Conservation (phyloP, 805 yeast species). For the Hanseniaspora lachancei region DNA sequence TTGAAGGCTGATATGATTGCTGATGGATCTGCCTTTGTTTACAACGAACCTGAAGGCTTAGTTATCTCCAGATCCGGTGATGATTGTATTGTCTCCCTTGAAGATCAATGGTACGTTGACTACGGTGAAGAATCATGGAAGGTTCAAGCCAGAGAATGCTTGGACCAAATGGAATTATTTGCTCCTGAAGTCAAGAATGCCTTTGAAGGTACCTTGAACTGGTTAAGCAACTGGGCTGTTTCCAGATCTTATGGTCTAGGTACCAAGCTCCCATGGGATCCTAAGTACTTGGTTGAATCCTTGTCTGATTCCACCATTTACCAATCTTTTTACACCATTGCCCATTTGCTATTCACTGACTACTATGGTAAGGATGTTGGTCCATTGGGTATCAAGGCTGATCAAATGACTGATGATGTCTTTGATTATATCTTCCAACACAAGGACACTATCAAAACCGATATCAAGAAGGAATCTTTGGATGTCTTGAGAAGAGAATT, state of each 20-base stretch:
- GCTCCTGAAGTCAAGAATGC: slow-evolving; percentile 76
- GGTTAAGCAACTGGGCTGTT: slow-evolving; percentile 98
- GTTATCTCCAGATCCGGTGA: slow-evolving; percentile 95
- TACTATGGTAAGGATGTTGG: slow-evolving; percentile 70
- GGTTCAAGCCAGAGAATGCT: slow-evolving; percentile 62
- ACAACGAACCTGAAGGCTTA: slow-evolving; percentile 84
- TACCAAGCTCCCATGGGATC: slow-evolving; percentile 93
- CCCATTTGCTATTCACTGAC: slow-evolving; percentile 75
- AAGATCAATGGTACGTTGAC: slow-evolving; percentile 97
- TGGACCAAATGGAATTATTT: slow-evolving; percentile 63
- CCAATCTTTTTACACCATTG: slow-evolving; percentile 86
- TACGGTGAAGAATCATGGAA: slow-evolving; percentile 94
- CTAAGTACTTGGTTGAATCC: slow-evolving; percentile 81
- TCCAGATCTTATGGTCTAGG: slow-evolving; percentile 95
- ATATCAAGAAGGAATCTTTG: slow-evolving; percentile 55
- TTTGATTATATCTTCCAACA: slow-evolving; percentile 82
- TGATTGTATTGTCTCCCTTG: slow-evolving; percentile 88
- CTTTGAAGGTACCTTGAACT: slow-evolving; percentile 83
- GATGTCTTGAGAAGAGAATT: slow-evolving; percentile 78
- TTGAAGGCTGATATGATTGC: slow-evolving; percentile 71
- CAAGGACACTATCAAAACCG: slow-evolving; percentile 39
- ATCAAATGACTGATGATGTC: slow-evolving; percentile 82
- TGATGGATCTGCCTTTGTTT: slow-evolving; percentile 68
- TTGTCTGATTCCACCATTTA: slow-evolving; percentile 91
- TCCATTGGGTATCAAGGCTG: slow-evolving; percentile 58